These are phyloP conservation scores for Rozella allomycis DNA, from an alignment of 371 early-diverging fungal genomes.

Conservation along the genomic window DNA sequence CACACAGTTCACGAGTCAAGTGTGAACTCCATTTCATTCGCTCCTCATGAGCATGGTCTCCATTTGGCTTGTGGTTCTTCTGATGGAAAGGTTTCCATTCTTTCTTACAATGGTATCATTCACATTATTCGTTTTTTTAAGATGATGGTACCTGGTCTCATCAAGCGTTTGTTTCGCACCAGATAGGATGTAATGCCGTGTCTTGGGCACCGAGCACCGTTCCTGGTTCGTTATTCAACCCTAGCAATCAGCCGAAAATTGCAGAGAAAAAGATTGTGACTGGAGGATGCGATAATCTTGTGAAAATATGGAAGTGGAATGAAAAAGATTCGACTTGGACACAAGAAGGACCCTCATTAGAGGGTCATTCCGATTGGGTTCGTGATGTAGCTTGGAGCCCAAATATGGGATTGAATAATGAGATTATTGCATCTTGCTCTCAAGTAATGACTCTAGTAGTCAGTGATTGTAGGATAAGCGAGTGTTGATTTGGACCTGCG, in stretches of 20 bases:
- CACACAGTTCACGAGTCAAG: slow-evolving; percentile 42
- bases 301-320: slow-evolving; percentile 70
- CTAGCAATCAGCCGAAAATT: slow-evolving; percentile 8
- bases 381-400: slow-evolving; percentile 93
- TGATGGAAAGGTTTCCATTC: slow-evolving; percentile 74
- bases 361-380: slow-evolving; percentile 94
- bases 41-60: slow-evolving; percentile 87
- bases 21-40: slow-evolving; percentile 91
- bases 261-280: slow-evolving; percentile 59
- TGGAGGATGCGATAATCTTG: slow-evolving; percentile 83
- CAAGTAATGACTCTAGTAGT: slow-evolving; percentile 25
- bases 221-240: slow-evolving; percentile 45
- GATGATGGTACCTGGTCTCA: slow-evolving; percentile 61
- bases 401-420: slow-evolving; percentile 68
- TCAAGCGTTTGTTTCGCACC: slow-evolving; percentile 52
- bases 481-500: slow-evolving; percentile 70
- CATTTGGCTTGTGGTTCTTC: slow-evolving; percentile 84
- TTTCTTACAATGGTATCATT: slow-evolving; percentile 59
- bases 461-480: slow-evolving; percentile 45
- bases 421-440: slow-evolving; percentile 74
- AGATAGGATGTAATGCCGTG: slow-evolving; percentile 78
- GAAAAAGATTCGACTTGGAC: not conserved
- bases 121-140: slow-evolving; percentile 4
- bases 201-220: slow-evolving; percentile 81
- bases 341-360: slow-evolving; percentile 51